Conservation (phyloP, 805 yeast species). For the Vanderwaltozyma yarrowii region DNA sequence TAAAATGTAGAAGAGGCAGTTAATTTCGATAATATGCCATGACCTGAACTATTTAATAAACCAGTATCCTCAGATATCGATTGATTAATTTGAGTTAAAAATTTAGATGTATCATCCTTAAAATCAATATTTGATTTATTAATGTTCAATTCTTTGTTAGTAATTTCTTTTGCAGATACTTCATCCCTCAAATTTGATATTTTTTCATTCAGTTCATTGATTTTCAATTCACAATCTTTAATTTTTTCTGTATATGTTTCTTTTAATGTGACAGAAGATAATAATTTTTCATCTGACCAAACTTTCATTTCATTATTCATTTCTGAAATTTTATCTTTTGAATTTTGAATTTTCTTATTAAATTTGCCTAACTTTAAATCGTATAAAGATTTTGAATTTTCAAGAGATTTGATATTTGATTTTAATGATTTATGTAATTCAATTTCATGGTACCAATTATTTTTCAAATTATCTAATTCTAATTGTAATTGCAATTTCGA, state of each 20-base stretch:
- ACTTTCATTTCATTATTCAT: slow-evolving; percentile 22
- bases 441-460: slow-evolving; percentile 26
- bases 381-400: slow-evolving; percentile 24
- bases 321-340: slow-evolving; percentile 15
- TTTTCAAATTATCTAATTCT: slow-evolving; percentile 24
- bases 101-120: slow-evolving; percentile 1
- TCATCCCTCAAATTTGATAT: slow-evolving; percentile 14
- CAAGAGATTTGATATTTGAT: slow-evolving; percentile 27
- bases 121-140: neutral
- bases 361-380: slow-evolving; percentile 25
- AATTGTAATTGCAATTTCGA: slow-evolving; percentile 19
- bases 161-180: slow-evolving; percentile 8
- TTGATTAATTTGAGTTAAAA: slow-evolving; percentile 17
- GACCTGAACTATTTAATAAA: slow-evolving; percentile 17
- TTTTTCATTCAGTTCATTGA: slow-evolving; percentile 5
- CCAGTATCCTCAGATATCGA: slow-evolving; percentile 21
- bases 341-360: slow-evolving; percentile 19
- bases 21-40: slow-evolving; percentile 16
- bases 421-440: slow-evolving; percentile 25
- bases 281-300: slow-evolving; percentile 13
- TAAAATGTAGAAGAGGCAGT: slow-evolving; percentile 15
- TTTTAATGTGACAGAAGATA: slow-evolving; percentile 6
- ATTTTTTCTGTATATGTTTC: slow-evolving; percentile 8
- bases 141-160: slow-evolving; percentile 17
- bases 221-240: slow-evolving; percentile 5